Evolutionary conservation across 2,329 filamentous ascomycete genomes (phyloP), one percentile per base, ranked within the genome.

Genomic region (Colletotrichum noveboracense): DNA sequence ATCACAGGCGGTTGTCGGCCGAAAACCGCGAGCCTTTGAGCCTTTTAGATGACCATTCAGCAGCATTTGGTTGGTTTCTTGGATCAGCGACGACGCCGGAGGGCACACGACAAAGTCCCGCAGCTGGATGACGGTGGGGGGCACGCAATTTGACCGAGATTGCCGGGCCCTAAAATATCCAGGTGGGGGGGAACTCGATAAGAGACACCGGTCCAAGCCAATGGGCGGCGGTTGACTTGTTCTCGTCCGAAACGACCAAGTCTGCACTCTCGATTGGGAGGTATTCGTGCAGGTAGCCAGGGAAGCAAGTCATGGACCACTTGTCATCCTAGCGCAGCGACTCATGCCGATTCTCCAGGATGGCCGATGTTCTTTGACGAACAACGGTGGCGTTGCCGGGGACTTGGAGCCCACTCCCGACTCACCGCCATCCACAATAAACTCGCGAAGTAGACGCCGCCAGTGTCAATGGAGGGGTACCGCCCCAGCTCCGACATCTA

Each of bases 121-220:
- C 64, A 73, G 56, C 56, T 36, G 62, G 62, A 66, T 21, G 56
- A 55, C 26, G 34, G 66, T 73, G 70, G 70, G 71, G 74, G 74
- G 66, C 48, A 64, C 62, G 66, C 66, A 70, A 76, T 75, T 76
- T 76, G 71, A 71, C 74, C 74, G 74, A 76, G 74, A 76, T 76
- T 76, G 74, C 71, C 71, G 66, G 71, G 74, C 69, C 66, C 71
- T 74, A 76, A 76, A 74, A 70, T 76, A 66, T 34, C 21, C 58
- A 69, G 67, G 65, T 76, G 70, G 71, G 74, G 38, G 64, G 66
- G 30, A 48, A 66, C 71, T 70, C 60, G 71, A 76, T 69, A 74
- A 74, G 70, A 69, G 70, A 66, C 74, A 52, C 38, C 38, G 24
- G 38, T 12, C 43, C 74, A 65, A 65, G 14, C 74, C 74, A 74